Evolutionary conservation across 1,139 yeast genomes (phyloP).

Genomic region (Yamadazyma spencermartinsiae): DNA sequence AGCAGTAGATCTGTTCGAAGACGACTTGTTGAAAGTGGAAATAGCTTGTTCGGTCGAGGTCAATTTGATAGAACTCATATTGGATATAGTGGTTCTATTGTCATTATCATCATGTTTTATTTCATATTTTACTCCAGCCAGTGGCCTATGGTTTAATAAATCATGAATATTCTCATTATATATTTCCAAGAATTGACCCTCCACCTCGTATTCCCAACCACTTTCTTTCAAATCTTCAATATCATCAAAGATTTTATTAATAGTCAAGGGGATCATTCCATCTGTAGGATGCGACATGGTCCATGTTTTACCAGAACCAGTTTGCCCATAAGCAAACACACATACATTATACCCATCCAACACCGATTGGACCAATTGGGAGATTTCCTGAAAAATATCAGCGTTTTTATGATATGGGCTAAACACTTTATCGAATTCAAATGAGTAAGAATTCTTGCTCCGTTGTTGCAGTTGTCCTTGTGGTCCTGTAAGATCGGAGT

Average conservation of each 20-base stretch:
- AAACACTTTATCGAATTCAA: slow-evolving; percentile 81
- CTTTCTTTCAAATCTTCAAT: slow-evolving; percentile 47
- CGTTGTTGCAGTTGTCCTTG: slow-evolving; percentile 7
- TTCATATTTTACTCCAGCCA: slow-evolving; percentile 50
- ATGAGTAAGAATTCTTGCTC: slow-evolving; percentile 28
- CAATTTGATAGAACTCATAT: slow-evolving; percentile 53
- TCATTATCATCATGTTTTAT: slow-evolving; percentile 67
- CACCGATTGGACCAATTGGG: slow-evolving; percentile 86
- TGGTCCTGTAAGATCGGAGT: slow-evolving; percentile 8
- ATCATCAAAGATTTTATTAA: slow-evolving; percentile 68
- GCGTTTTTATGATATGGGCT: slow-evolving; percentile 51
- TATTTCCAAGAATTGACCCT: slow-evolving; percentile 84
- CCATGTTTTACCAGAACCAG: slow-evolving; percentile 94
- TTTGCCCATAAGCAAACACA: slow-evolving; percentile 96
- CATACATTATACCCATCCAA: slow-evolving; percentile 91
- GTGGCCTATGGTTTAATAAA: slow-evolving; percentile 37
- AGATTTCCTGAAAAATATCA: slow-evolving; percentile 77
- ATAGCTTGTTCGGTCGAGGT: slow-evolving; percentile 52
- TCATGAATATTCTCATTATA: slow-evolving; percentile 83
- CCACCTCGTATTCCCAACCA: slow-evolving; percentile 68
- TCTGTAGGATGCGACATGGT: slow-evolving; percentile 77
- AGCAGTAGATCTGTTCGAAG: slow-evolving; percentile 71
- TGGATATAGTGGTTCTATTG: slow-evolving; percentile 59
- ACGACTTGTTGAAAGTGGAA: slow-evolving; percentile 53
- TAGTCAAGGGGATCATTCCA: slow-evolving; percentile 84